phyloP scores from a whole-genome alignment of 2,329 filamentous ascomycete genomes.

The Lachnellula cervina region DNA sequence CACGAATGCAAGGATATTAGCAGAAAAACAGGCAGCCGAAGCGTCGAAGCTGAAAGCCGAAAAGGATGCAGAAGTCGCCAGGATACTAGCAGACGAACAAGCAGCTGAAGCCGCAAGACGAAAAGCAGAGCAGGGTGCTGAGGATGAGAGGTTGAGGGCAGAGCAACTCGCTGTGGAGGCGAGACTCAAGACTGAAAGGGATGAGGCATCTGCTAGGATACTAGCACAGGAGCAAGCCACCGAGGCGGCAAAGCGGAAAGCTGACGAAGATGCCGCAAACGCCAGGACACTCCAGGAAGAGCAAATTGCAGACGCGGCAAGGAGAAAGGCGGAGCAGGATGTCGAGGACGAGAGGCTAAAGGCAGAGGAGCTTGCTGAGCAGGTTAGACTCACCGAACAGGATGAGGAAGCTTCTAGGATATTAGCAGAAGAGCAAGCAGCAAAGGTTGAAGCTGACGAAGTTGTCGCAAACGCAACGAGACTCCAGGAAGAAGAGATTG shows the following conservation, averaged over 20 bases:
- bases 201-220: neutral
- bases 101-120: neutral
- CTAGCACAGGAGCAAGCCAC: neutral
- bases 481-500: neutral
- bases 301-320: neutral
- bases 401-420: neutral
- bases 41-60: slow-evolving; percentile 2
- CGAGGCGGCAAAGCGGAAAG: neutral
- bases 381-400: neutral
- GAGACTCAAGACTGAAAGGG: neutral
- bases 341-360: slow-evolving; percentile 3
- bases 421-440: neutral
- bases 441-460: neutral
- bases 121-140: slow-evolving; percentile 4
- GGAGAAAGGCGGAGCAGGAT: slow-evolving; percentile 2
- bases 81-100: neutral
- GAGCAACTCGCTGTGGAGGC: neutral
- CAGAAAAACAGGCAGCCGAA: slow-evolving; percentile 6
- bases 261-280: slow-evolving; percentile 1
- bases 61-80: slow-evolving; percentile 1
- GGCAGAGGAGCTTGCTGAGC: neutral
- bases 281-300: neutral
- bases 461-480: neutral
- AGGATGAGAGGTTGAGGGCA: neutral
- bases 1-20: neutral